Evolutionary conservation across 1,284 basidiomycete species (phyloP).

Genomic region (Cystobasidiaceae sp.): DNA sequence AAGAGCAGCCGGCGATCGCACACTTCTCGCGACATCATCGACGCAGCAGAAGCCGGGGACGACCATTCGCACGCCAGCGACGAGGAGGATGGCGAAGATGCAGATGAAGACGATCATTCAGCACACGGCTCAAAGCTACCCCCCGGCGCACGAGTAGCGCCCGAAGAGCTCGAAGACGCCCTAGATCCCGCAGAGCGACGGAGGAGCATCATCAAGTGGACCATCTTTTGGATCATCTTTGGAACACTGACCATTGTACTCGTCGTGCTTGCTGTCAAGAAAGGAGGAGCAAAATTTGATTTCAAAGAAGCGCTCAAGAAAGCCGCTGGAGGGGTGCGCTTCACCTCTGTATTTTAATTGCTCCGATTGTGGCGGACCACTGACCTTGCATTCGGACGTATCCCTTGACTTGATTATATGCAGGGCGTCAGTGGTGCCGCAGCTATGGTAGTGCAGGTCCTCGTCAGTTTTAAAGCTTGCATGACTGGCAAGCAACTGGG

Average conservation of each 20-base stretch:
- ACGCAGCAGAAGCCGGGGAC: not conserved
- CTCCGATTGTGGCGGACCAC: not conserved
- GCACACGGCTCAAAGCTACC: constrained; percentile 7
- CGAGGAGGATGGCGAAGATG: not conserved
- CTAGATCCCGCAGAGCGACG: constrained; percentile 28
- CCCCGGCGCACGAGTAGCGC: constrained; percentile 28
- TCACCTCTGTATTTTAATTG: constrained; percentile 29
- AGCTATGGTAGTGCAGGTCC: constrained; percentile 84
- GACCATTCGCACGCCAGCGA: not conserved
- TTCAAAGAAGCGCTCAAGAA: constrained; percentile 64
- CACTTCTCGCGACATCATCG: not conserved
- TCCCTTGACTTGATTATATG: not conserved
- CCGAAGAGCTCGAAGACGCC: constrained; percentile 28
- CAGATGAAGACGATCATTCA: not conserved
- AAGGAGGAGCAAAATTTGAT: constrained; percentile 60
- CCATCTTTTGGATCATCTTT: constrained; percentile 34
- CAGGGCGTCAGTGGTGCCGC: constrained; percentile 37
- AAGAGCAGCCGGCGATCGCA: not conserved
- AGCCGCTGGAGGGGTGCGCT: constrained; percentile 72
- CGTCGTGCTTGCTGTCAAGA: constrained; percentile 32
- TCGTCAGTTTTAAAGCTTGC: constrained; percentile 52
- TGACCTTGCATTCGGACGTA: not conserved
- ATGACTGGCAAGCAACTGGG: not conserved
- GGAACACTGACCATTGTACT: constrained; percentile 7
- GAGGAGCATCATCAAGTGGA: constrained; percentile 26